Base-by-base conservation (phyloP, 192 early-diverging fungal species). In the Coemansia sp. region DNA sequence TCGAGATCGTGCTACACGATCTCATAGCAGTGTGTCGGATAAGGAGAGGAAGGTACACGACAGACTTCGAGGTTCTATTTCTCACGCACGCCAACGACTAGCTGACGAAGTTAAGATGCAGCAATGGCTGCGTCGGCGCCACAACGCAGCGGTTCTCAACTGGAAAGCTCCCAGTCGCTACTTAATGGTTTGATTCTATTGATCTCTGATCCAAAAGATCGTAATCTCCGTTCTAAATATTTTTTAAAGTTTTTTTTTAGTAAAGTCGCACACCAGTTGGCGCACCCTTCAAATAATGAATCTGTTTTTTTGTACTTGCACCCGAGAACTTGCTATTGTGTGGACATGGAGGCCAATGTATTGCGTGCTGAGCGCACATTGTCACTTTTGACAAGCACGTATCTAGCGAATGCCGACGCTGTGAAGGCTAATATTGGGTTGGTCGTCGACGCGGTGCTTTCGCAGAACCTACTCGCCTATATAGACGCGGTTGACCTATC, bases 61-160 rank as follows among this genome's bases (percentile, higher is more conserved):
- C 5, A 56, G 53, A n/a, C 60, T 81, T 50, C 68, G 78, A 32
- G 58, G 44, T 8, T 7, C 60, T 4, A 68, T 81, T 44, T 53
- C 62, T 52, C 62, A 69, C 19, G 62, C 78, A 1, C 65, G 73
- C 18, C 48, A 67, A 16, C 78, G 68, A 44, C 66, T 81, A 25
- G 69, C 69, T 14, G 73, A 75, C 52, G 78, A 81, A n/a, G 66
- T 81, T 54, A 75, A 68, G 60, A 26, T 69, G 38, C 60, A 75
- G 58, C 78, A 81, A 48, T 74, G 78, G 78, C 73, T 81, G 18
- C 49, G 78, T 12, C 73, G 78, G 2, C 69, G 78, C 4, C 78
- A 81, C 56, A 81, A 81, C 41, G 59, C 63, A 56, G 66, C 73
- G 0, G 63, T 81, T n/a, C 65, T 81, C 22, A 60, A 30, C 49